Percentiles rank a stretch among this genome's conserved stretches.
These are phyloP conservation scores for Mimosa bimucronata DNA, from an alignment of 306 rosid species.

Conservation along the genomic window DNA sequence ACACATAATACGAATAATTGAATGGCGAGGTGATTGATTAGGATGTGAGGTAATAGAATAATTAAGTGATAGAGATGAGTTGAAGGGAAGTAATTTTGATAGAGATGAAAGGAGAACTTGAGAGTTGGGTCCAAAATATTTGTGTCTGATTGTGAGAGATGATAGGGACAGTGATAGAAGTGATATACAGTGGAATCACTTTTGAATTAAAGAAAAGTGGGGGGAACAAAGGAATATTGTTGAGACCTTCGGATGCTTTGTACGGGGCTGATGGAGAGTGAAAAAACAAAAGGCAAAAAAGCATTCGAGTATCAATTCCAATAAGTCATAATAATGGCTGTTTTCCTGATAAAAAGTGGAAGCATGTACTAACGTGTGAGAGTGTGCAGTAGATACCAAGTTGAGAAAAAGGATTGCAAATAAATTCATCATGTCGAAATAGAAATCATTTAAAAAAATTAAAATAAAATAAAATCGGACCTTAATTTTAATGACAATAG, in stretches of 20 bases:
- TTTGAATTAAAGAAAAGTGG: slow-evolving; percentile 14
- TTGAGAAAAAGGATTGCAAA: too few species aligned
- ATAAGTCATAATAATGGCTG: neutral
- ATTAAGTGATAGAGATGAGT: neutral
- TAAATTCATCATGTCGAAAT: too few species aligned
- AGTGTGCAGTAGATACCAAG: too few species aligned
- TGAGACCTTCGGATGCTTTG: slow-evolving; percentile 28
- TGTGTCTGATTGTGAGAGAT: neutral
- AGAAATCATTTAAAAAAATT: too few species aligned
- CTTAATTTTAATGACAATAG: too few species aligned
- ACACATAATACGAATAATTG: neutral
- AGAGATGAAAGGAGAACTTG: neutral
- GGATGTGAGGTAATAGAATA: neutral
- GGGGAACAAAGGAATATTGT: slow-evolving; percentile 28
- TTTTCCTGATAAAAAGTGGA: slow-evolving; percentile 29
- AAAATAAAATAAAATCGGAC: too few species aligned
- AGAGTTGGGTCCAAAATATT: neutral
- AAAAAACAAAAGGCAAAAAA: neutral
- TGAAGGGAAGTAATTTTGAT: neutral
- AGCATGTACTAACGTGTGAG: too few species aligned
- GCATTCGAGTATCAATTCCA: slow-evolving; percentile 24
- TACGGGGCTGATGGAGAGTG: slow-evolving; percentile 18
- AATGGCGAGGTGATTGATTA: too few species aligned
- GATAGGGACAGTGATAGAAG: slow-evolving; percentile 16
- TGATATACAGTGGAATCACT: slow-evolving; percentile 2